Percentiles rank a stretch among this genome's conserved stretches.
Conservation (phyloP, 208 protist species). For the Trypanosoma melophagium region DNA sequence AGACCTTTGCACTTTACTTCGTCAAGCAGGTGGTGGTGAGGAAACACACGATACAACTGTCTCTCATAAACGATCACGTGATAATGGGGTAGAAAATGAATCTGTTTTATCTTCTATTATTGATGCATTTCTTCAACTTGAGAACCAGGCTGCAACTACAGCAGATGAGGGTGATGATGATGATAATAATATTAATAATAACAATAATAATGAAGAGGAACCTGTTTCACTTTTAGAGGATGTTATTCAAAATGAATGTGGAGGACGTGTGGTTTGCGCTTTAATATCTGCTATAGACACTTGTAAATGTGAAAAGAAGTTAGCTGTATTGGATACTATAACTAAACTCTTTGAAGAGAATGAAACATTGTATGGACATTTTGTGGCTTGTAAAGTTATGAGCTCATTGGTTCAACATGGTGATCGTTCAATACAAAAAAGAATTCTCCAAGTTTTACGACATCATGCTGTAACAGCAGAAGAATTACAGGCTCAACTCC, state of each 20-base stretch:
- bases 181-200: constrained; percentile 13
- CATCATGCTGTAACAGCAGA: constrained; percentile 52
- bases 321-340: constrained; percentile 48
- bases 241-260: constrained; percentile 77
- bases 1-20: constrained; percentile 74
- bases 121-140: constrained; percentile 51
- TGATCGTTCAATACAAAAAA: constrained; percentile 30
- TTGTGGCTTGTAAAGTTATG: constrained; percentile 82
- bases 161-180: constrained; percentile 35
- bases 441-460: constrained; percentile 71
- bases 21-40: constrained; percentile 35
- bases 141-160: constrained; percentile 36
- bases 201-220: constrained; percentile 56
- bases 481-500: constrained; percentile 49
- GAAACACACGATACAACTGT: neutral
- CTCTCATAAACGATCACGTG: constrained; percentile 45
- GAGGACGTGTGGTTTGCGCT: constrained; percentile 70
- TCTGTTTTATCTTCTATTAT: constrained; percentile 41
- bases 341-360: constrained; percentile 82
- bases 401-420: constrained; percentile 75
- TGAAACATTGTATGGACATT: constrained; percentile 70
- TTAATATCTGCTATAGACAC: constrained; percentile 55
- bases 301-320: constrained; percentile 32
- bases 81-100: constrained; percentile 19
- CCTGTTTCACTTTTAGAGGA: constrained; percentile 67